Evolutionary conservation across 768 basidiomycete genomes (phyloP).

Genomic region (Mycena rosella): DNA sequence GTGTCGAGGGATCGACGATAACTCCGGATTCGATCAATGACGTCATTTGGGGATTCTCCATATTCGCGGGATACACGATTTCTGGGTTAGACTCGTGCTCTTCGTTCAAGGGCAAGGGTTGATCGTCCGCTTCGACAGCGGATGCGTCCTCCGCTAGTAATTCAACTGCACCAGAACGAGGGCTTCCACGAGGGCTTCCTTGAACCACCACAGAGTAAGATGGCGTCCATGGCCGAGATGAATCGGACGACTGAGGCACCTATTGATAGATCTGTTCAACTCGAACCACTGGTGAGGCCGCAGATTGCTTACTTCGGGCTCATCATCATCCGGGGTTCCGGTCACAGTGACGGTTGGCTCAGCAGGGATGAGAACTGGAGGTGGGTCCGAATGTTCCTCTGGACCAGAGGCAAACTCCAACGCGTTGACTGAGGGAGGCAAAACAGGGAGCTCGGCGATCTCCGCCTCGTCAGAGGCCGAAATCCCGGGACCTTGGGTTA

Average conservation of each 20-base stretch:
- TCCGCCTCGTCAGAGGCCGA: conserved; percentile 27
- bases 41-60: not conserved
- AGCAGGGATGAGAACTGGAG: not conserved
- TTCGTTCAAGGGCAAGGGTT: too few species aligned
- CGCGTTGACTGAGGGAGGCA: conserved; percentile 18
- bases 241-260: conserved; percentile 20
- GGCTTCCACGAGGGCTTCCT: too few species aligned
- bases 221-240: conserved; percentile 50
- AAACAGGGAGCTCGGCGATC: conserved; percentile 15
- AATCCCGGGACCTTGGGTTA: conserved; percentile 34
- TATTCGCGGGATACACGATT: not conserved
- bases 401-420: not conserved
- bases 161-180: conserved; percentile 30
- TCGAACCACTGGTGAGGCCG: not conserved
- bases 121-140: not conserved
- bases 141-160: conserved; percentile 14
- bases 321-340: not conserved
- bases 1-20: conserved; percentile 33
- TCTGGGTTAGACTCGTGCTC: too few species aligned
- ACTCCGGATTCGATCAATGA: conserved; percentile 23
- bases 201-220: conserved; percentile 53
- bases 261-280: conserved; percentile 1
- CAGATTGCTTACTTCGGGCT: conserved; percentile 18
- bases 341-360: conserved; percentile 30
- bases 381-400: not conserved